Conservation (phyloP, 2,329 filamentous ascomycete genomes). For the Hymenoscyphus linearis region DNA sequence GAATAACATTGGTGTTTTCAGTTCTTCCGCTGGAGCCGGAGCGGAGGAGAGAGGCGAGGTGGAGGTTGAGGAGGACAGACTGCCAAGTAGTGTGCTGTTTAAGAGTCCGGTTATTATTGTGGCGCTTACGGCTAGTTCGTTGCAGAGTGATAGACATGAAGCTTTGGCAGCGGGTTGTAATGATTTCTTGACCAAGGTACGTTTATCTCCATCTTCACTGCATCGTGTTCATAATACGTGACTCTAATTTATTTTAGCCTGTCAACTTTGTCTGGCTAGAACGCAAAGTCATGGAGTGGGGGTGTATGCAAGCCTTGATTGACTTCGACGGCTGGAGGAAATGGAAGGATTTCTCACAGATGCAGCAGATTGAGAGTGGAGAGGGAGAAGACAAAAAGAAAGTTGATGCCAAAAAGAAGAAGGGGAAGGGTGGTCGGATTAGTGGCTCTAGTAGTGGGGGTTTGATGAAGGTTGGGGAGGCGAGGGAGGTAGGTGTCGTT, state of each 20-base stretch:
- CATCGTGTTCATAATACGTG: no score
- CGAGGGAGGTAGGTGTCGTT: no score
- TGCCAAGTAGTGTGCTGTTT: slow-evolving; percentile 67
- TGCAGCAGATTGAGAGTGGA: slow-evolving; percentile 24
- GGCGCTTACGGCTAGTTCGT: slow-evolving; percentile 84
- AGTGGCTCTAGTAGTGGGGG: slow-evolving; percentile 12
- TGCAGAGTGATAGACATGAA: slow-evolving; percentile 94
- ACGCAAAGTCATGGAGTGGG: slow-evolving; percentile 98
- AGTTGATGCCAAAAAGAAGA: slow-evolving; percentile 21
- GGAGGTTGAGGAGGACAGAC: slow-evolving; percentile 53
- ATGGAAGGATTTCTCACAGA: slow-evolving; percentile 77
- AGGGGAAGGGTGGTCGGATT: slow-evolving; percentile 19
- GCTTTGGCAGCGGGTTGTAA: slow-evolving; percentile 94
- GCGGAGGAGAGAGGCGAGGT: slow-evolving; percentile 42
- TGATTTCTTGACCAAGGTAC: slow-evolving; percentile 94
- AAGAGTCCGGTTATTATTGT: slow-evolving; percentile 98
- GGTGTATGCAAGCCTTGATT: slow-evolving; percentile 98
- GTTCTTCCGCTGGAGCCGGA: slow-evolving; percentile 54
- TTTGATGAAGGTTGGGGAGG: not conserved
- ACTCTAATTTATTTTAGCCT: slow-evolving; percentile 49
- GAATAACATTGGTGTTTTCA: slow-evolving; percentile 90
- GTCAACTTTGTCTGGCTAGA: slow-evolving; percentile 98
- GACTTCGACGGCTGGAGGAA: slow-evolving; percentile 97
- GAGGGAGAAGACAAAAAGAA: slow-evolving; percentile 14
- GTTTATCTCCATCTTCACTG: slow-evolving; percentile 19